phyloP scores from a whole-genome alignment of 148 eudicot species.

The Pharnaceum exiguum region DNA sequence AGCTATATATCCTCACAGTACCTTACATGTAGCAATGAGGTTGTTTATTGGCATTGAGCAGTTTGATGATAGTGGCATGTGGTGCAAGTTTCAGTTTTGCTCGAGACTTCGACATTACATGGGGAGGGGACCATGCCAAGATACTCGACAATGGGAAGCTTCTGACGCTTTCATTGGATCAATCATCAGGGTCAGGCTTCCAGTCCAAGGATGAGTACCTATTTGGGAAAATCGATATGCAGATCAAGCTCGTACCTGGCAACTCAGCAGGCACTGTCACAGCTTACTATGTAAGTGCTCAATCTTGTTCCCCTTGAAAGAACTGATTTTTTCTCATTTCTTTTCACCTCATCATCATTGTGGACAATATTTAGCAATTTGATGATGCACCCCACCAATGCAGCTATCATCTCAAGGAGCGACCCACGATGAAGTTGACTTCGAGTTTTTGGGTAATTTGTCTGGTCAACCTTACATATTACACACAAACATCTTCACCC shows the following conservation, averaged over 20 bases:
- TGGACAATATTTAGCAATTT: no score
- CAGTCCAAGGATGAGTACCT: constrained; percentile 13
- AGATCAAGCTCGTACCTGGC: constrained; percentile 19
- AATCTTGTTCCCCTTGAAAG: not conserved
- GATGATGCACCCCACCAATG: no score
- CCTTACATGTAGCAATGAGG: no score
- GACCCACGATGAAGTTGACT: constrained; percentile 27
- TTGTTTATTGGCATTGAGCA: no score
- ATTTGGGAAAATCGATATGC: constrained; percentile 15
- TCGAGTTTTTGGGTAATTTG: constrained; percentile 25
- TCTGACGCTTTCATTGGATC: constrained; percentile 13
- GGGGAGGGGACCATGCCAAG: constrained; percentile 17
- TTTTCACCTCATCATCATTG: no score
- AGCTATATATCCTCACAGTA: no score
- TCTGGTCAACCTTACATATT: constrained; percentile 21
- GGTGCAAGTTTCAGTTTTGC: constrained; percentile 10
- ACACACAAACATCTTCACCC: constrained; percentile 24
- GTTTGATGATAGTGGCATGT: not conserved
- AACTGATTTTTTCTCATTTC: not conserved
- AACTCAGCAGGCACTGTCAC: constrained; percentile 18
- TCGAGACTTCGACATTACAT: constrained; percentile 14
- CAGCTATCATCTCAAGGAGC: constrained; percentile 27
- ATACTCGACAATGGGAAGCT: constrained; percentile 14
- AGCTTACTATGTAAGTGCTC: constrained; percentile 15
- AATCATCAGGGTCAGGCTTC: constrained; percentile 11